phyloP scores from a whole-genome alignment of 371 early-diverging fungal genomes.

The Syncephalastrum contaminatum region DNA sequence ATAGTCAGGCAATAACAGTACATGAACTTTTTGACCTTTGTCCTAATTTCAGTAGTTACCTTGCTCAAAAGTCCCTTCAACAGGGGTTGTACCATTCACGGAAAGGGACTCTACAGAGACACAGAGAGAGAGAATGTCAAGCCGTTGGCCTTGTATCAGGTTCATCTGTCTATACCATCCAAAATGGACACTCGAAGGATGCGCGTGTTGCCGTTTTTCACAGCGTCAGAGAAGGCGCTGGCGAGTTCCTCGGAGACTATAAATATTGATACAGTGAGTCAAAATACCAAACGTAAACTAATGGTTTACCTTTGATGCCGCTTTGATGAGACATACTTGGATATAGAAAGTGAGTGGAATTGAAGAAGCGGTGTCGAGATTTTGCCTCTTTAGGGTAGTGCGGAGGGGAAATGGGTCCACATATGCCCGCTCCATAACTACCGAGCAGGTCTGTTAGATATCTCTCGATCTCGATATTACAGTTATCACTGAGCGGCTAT shows the following conservation, averaged over 20 bases:
- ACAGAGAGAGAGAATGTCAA: background rate
- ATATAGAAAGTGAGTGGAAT: background rate
- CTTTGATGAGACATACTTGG: slow-evolving; percentile 58
- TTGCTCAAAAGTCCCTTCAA: slow-evolving; percentile 55
- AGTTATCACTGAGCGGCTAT: no score
- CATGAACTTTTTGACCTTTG: background rate
- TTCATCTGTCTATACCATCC: slow-evolving; percentile 29
- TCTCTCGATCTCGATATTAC: no score
- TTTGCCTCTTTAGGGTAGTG: no score
- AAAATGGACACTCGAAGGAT: slow-evolving; percentile 50
- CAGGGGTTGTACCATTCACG: slow-evolving; percentile 43
- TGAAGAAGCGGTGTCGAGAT: no score
- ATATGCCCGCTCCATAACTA: no score
- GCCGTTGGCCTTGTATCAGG: background rate
- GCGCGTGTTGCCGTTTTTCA: slow-evolving; percentile 32
- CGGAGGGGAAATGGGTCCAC: no score
- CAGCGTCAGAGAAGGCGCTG: slow-evolving; percentile 44
- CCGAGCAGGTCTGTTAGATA: no score
- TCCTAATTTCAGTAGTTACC: slow-evolving; percentile 28
- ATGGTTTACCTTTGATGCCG: slow-evolving; percentile 51
- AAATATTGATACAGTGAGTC: background rate
- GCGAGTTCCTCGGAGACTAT: slow-evolving; percentile 56
- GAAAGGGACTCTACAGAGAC: slow-evolving; percentile 39
- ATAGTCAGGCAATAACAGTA: background rate
- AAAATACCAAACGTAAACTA: background rate